These are phyloP conservation scores for Carex arenaria DNA, from an alignment of 202 grass and related monocot genomes.

Conservation along the genomic window DNA sequence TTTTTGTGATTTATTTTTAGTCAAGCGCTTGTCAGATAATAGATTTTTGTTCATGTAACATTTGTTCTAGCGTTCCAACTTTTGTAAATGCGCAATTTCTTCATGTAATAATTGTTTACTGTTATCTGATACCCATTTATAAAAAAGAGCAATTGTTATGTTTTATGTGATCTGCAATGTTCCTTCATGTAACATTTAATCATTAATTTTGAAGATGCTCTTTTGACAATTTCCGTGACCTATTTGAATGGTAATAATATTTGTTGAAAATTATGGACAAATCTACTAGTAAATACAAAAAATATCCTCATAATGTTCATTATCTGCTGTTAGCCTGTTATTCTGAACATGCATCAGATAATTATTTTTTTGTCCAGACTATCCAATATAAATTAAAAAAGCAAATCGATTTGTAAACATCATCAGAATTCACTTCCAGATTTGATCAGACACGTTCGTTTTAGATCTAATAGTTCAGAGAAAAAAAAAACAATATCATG, in stretches of 20 bases:
- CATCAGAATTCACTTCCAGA: neutral
- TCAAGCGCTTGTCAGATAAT: neutral
- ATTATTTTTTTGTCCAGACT: neutral
- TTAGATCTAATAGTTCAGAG: no score
- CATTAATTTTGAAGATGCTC: neutral
- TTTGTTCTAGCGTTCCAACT: neutral
- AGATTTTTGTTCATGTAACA: conserved; percentile 13
- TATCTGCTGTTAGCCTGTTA: no score
- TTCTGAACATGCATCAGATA: neutral
- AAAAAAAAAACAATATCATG: neutral
- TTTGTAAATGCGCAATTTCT: neutral
- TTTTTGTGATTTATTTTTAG: neutral
- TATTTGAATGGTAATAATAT: neutral
- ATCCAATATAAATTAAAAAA: neutral
- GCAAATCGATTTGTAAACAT: no score
- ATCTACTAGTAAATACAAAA: no score
- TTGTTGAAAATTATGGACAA: neutral
- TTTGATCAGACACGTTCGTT: neutral
- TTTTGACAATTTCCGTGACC: neutral
- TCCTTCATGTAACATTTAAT: neutral
- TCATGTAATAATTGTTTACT: neutral
- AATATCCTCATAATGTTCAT: no score
- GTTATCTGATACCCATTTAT: neutral
- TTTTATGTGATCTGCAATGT: neutral
- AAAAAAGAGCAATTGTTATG: neutral